These are phyloP conservation scores for Lipomyces spencermartinsiae DNA, from an alignment of 805 yeast species.

Conservation along the genomic window DNA sequence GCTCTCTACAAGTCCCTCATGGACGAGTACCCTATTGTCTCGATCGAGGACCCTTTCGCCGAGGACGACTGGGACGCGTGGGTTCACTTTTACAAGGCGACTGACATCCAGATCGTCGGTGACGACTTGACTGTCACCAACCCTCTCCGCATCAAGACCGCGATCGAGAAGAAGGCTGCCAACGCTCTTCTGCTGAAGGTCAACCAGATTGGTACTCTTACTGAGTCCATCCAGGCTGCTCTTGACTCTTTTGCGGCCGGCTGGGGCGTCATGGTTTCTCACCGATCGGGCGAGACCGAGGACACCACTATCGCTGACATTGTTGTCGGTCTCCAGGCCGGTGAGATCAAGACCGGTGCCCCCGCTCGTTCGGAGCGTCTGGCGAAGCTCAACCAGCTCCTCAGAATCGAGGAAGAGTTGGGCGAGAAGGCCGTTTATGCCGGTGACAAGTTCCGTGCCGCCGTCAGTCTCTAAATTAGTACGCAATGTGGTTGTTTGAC, in stretches of 20 bases:
- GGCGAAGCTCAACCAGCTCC: constrained; percentile 97
- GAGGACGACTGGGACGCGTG: constrained; percentile 99
- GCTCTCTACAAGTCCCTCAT: constrained; percentile 79
- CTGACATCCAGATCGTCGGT: constrained; percentile 83
- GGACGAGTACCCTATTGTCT: constrained; percentile 94
- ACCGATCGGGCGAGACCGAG: constrained; percentile 99
- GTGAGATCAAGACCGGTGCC: constrained; percentile 99
- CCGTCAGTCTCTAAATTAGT: constrained; percentile 19
- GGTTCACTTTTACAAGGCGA: constrained; percentile 73
- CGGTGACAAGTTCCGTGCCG: constrained; percentile 36
- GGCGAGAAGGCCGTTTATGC: constrained; percentile 89
- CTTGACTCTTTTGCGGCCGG: constrained; percentile 91
- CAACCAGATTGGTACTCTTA: constrained; percentile 96
- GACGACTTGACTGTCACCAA: constrained; percentile 99
- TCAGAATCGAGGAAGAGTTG: constrained; percentile 98
- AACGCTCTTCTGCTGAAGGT: constrained; percentile 95
- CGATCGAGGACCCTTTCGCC: constrained; percentile 98
- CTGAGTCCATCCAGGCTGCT: constrained; percentile 98
- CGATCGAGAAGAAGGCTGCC: constrained; percentile 96
- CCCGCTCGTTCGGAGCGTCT: constrained; percentile 99
- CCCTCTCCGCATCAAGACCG: constrained; percentile 92
- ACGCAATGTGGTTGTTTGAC: neutral
- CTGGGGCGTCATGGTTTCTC: constrained; percentile 99
- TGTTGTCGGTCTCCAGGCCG: constrained; percentile 96
- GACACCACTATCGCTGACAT: constrained; percentile 98